phyloP scores from a whole-genome alignment of 2,329 filamentous ascomycete species.

The Hymenoscyphus fructigenus region DNA sequence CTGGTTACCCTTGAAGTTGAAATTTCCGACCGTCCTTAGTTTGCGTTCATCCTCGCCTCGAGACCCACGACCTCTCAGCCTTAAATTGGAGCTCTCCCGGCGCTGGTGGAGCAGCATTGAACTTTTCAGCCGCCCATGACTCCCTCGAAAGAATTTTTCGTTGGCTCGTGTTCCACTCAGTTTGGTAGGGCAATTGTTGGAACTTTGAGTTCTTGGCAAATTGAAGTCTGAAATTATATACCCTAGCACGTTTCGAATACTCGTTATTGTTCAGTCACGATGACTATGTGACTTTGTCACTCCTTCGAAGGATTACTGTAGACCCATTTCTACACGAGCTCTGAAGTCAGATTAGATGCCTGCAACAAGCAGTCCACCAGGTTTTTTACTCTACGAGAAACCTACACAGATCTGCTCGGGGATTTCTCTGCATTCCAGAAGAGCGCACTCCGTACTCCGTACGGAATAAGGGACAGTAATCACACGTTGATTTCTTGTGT shows the following conservation, averaged over 20 bases:
- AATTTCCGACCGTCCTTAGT: background rate
- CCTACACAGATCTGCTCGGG: background rate
- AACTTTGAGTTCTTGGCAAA: background rate
- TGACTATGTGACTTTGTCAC: background rate
- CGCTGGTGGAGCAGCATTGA: background rate
- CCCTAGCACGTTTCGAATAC: background rate
- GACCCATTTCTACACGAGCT: background rate
- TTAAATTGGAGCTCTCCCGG: conserved; percentile 2
- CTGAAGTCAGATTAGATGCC: background rate
- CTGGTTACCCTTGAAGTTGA: background rate
- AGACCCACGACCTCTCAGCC: background rate
- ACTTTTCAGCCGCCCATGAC: conserved; percentile 1
- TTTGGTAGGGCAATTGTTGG: background rate
- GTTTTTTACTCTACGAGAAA: background rate
- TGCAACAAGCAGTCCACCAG: background rate
- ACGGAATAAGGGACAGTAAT: background rate
- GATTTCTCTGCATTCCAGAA: background rate
- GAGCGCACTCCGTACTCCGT: background rate
- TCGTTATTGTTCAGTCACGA: background rate
- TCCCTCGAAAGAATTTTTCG: background rate
- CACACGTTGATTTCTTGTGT: too few species aligned
- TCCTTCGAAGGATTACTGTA: background rate
- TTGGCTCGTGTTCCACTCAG: background rate
- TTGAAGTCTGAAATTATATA: background rate
- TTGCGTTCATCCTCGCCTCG: background rate